Conservation (phyloP, 1,284 basidiomycete species). For the Polyporus tsugae region DNA sequence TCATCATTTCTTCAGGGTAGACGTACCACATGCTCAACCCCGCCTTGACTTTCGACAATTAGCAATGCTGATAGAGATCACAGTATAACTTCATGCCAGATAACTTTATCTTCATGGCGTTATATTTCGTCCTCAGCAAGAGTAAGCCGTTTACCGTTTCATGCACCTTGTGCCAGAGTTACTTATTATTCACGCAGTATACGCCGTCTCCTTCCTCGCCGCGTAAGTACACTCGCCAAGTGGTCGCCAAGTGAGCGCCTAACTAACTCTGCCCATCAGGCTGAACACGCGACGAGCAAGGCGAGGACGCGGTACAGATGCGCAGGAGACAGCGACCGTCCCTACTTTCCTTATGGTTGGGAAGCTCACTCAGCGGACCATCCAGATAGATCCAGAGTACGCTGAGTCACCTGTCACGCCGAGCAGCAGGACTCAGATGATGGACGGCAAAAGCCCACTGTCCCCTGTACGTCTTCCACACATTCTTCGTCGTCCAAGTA, state of each 20-base stretch:
- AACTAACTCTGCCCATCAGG: conserved; percentile 34
- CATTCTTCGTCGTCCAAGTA: not conserved
- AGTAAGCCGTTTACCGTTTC: conserved; percentile 44
- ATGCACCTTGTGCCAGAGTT: not conserved
- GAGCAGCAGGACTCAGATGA: conserved; percentile 9
- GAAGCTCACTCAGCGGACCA: conserved; percentile 34
- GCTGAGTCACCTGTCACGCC: conserved; percentile 25
- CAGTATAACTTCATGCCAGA: conserved; percentile 64
- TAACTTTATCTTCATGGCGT: conserved; percentile 65
- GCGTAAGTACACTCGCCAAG: conserved; percentile 51
- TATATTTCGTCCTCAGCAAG: conserved; percentile 72
- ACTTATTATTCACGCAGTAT: conserved; percentile 51
- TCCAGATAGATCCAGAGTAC: conserved; percentile 28
- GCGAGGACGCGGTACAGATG: conserved; percentile 54
- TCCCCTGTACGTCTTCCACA: conserved; percentile 17
- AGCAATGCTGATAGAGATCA: conserved; percentile 6
- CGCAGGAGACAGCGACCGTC: conserved; percentile 42
- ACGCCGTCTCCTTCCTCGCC: conserved; percentile 72
- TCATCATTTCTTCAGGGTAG: not conserved
- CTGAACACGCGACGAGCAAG: conserved; percentile 54
- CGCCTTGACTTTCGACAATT: not conserved
- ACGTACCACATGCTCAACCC: too few relatives aligned
- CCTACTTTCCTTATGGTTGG: conserved; percentile 54
- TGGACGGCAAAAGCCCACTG: conserved; percentile 21
- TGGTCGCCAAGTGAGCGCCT: not conserved